Conservation (phyloP, 495 filamentous ascomycete species). For the Aspergillus nanangensis region DNA sequence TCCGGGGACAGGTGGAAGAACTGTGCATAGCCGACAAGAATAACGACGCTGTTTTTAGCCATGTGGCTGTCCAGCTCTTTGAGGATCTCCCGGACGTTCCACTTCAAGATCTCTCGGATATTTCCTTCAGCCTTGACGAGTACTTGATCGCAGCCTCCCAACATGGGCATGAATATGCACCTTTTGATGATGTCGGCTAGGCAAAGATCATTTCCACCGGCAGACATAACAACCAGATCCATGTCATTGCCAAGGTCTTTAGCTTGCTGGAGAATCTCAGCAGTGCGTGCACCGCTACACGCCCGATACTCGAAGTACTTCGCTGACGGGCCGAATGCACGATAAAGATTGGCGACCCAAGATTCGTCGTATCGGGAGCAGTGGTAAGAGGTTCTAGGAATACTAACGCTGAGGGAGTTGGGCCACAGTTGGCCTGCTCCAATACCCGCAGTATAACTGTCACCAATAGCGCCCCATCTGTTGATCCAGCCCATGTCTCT, state of each 20-base stretch:
- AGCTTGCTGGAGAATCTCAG: conserved; percentile 16
- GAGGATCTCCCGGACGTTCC: conserved; percentile 17
- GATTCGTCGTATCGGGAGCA: conserved; percentile 24
- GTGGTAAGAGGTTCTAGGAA: too few relatives aligned
- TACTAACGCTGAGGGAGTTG: not conserved
- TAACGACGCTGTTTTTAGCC: conserved; percentile 15
- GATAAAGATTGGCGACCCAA: conserved; percentile 15
- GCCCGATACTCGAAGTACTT: conserved; percentile 11
- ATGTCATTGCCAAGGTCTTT: conserved; percentile 5
- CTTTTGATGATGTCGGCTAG: conserved; percentile 18
- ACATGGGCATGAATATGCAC: conserved; percentile 19
- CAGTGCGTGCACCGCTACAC: conserved; percentile 19
- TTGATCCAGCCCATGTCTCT: conserved; percentile 22
- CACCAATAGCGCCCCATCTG: conserved; percentile 26
- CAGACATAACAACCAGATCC: conserved; percentile 27
- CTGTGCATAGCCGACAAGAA: conserved; percentile 20
- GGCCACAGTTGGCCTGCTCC: conserved; percentile 15
- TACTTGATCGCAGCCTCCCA: conserved; percentile 12
- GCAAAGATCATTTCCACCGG: conserved; percentile 30
- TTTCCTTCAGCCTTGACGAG: conserved; percentile 16
- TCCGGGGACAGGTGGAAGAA: conserved; percentile 20
- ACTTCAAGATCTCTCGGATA: conserved; percentile 14
- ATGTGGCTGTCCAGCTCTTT: conserved; percentile 15
- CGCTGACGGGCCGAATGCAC: not conserved
- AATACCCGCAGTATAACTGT: conserved; percentile 31